Conservation (phyloP, 2,329 filamentous ascomycete genomes). For the Nemania diffusa region DNA sequence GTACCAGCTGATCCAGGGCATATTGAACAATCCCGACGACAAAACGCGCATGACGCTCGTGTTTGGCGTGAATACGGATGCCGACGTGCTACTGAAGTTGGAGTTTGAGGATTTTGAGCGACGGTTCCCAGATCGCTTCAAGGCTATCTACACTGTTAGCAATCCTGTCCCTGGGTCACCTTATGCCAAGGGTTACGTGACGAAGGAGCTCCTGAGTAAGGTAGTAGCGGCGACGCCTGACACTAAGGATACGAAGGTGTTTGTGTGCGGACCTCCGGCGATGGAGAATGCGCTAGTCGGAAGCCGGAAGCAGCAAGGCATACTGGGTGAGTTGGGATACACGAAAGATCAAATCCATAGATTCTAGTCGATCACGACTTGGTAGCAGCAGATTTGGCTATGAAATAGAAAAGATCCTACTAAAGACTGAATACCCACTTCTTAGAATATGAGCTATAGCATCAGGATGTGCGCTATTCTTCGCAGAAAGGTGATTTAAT, state of each 20-base stretch:
- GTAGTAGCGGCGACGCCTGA: constrained; percentile 52
- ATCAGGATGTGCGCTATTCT: neutral
- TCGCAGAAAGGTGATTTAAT: neutral
- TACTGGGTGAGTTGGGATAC: constrained; percentile 68
- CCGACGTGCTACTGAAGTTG: constrained; percentile 67
- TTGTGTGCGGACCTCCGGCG: constrained; percentile 74
- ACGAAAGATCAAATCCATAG: constrained; percentile 66
- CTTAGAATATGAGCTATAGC: neutral
- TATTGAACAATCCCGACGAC: constrained; percentile 70
- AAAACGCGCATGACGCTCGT: constrained; percentile 71
- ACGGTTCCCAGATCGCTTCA: constrained; percentile 65
- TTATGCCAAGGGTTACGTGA: constrained; percentile 67
- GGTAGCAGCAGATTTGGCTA: neutral
- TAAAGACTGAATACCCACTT: constrained; percentile 28
- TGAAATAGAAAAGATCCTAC: neutral
- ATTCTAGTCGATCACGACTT: constrained; percentile 55
- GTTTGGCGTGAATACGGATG: constrained; percentile 72
- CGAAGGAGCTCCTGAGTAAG: constrained; percentile 64
- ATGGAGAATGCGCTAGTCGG: constrained; percentile 71
- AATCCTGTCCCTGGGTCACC: constrained; percentile 54
- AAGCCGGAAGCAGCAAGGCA: constrained; percentile 56
- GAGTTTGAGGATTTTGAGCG: constrained; percentile 65
- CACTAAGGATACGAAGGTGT: constrained; percentile 63
- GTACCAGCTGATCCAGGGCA: constrained; percentile 71
- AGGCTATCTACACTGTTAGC: constrained; percentile 67